Evolutionary conservation across 225 moss, liverwort and hornwort species (phyloP).

Genomic region (Physcomitrium patens): DNA sequence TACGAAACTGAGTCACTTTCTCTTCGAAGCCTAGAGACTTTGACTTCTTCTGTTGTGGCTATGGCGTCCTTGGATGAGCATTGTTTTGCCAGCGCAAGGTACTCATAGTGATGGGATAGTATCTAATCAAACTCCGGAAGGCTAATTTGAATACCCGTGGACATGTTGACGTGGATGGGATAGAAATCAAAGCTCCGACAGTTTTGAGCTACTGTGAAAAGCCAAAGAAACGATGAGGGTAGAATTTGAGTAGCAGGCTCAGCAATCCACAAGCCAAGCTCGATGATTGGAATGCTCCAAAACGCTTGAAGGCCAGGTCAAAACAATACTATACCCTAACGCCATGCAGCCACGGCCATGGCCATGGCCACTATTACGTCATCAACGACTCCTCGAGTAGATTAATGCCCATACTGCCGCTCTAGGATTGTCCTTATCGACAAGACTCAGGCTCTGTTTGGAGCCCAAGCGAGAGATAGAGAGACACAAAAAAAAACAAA

Average conservation of each 20-base stretch:
- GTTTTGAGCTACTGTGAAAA: slow-evolving; percentile 27
- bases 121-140: too few relatives aligned
- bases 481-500: too few relatives aligned
- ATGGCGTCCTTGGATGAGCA: background rate
- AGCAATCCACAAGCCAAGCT: slow-evolving; percentile 23
- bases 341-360: background rate
- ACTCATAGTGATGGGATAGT: too few relatives aligned
- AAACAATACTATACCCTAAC: slow-evolving; percentile 33
- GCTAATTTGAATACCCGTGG: too few relatives aligned
- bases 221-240: background rate
- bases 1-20: too few relatives aligned
- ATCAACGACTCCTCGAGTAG: background rate
- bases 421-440: too few relatives aligned
- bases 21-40: background rate
- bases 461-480: too few relatives aligned
- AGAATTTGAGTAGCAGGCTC: slow-evolving; percentile 7
- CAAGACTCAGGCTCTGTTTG: too few relatives aligned
- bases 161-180: background rate
- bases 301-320: slow-evolving; percentile 5
- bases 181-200: background rate
- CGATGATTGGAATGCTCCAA: background rate
- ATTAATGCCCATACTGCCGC: too few relatives aligned
- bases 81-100: background rate
- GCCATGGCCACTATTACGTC: slow-evolving; percentile 10
- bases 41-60: background rate